Percentiles rank a stretch among this genome's conserved stretches.
These are phyloP conservation scores for Vaccinium corymbosum DNA, from an alignment of 148 eudicot species.

Conservation along the genomic window DNA sequence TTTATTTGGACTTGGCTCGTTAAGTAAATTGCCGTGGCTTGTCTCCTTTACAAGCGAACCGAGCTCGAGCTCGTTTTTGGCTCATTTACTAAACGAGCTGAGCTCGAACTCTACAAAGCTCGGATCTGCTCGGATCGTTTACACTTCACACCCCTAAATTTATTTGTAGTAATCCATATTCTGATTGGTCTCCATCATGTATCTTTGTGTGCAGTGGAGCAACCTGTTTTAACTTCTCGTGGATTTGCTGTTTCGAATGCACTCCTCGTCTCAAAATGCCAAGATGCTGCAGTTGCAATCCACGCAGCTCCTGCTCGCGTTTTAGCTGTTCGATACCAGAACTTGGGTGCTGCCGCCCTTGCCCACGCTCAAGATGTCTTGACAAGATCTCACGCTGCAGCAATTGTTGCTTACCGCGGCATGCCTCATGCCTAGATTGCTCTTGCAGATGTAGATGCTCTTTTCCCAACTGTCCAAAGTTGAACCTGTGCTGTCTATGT, in stretches of 20 bases:
- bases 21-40: too few relatives aligned
- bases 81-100: too few relatives aligned
- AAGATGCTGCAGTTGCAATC: conserved; percentile 29
- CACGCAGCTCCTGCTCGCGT: conserved; percentile 10
- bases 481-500: conserved; percentile 42
- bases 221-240: conserved; percentile 45
- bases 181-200: neutral
- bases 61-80: too few relatives aligned
- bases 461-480: conserved; percentile 33
- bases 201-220: conserved; percentile 45
- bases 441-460: conserved; percentile 30
- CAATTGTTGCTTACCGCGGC: conserved; percentile 23
- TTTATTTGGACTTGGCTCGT: too few relatives aligned
- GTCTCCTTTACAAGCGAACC: too few relatives aligned
- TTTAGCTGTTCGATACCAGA: conserved; percentile 7
- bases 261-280: conserved; percentile 26
- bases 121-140: too few relatives aligned
- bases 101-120: too few relatives aligned
- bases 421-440: conserved; percentile 30
- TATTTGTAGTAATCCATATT: neutral
- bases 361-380: conserved; percentile 35
- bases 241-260: conserved; percentile 53
- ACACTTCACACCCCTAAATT: too few relatives aligned
- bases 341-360: conserved; percentile 34
- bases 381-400: conserved; percentile 27